These are phyloP conservation scores for Prorocentrum cordatum DNA, from an alignment of 169 alveolate genomes.

Conservation along the genomic window DNA sequence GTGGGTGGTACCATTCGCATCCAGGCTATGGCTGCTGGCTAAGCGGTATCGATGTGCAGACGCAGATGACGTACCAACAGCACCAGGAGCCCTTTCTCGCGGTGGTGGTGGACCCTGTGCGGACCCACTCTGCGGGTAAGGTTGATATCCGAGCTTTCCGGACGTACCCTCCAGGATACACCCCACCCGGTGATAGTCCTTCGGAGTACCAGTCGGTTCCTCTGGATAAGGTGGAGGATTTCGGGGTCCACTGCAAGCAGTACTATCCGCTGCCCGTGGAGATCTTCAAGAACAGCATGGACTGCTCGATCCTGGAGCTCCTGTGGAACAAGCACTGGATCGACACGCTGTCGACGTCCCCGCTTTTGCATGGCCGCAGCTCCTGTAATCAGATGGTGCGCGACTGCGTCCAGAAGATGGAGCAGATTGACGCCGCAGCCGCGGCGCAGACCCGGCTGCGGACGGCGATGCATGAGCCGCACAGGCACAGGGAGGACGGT, in stretches of 20 bases:
- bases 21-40: conserved; percentile 90
- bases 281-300: conserved; percentile 48
- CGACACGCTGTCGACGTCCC: conserved; percentile 30
- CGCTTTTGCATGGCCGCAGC: conserved; percentile 20
- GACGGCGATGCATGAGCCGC: background rate
- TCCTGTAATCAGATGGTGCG: conserved; percentile 45
- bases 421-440: conserved; percentile 23
- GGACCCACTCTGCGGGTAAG: conserved; percentile 79
- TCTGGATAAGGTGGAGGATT: conserved; percentile 81
- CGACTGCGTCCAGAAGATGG: conserved; percentile 66
- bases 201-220: conserved; percentile 72
- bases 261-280: conserved; percentile 25
- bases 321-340: conserved; percentile 45
- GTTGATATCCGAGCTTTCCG: conserved; percentile 83
- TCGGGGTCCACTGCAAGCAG: conserved; percentile 81
- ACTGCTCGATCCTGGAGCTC: conserved; percentile 26
- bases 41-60: conserved; percentile 82
- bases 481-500: background rate
- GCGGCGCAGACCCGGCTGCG: conserved; percentile 21
- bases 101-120: conserved; percentile 83
- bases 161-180: conserved; percentile 76
- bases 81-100: conserved; percentile 85
- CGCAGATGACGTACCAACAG: conserved; percentile 79
- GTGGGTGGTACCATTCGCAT: conserved; percentile 90
- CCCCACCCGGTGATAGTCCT: conserved; percentile 15